Conservation (phyloP, 805 yeast species). For the Metschnikowia vanudenii region DNA sequence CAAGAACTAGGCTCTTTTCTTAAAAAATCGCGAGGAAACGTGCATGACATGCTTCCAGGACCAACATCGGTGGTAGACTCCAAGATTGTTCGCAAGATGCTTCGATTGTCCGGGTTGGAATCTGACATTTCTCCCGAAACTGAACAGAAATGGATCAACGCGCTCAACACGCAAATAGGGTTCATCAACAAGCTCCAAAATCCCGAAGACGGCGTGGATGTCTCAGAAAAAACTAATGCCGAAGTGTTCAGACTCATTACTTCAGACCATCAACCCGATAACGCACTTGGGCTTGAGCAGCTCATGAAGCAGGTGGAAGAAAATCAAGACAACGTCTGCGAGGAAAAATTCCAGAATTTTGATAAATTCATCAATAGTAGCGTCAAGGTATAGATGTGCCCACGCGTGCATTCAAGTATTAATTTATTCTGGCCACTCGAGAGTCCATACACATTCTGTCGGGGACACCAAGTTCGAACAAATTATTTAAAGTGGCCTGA, state of each 20-base stretch:
- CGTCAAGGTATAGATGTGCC: conserved; percentile 5
- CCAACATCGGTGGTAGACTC: conserved; percentile 18
- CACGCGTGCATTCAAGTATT: background rate
- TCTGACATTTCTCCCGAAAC: conserved; percentile 25
- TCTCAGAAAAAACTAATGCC: conserved; percentile 19
- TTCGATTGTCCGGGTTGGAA: conserved; percentile 51
- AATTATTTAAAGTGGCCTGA: conserved; percentile 64
- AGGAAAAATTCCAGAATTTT: conserved; percentile 3
- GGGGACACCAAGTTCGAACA: conserved; percentile 69
- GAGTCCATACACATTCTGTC: conserved; percentile 82
- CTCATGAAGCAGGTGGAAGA: conserved; percentile 15
- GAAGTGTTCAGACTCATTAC: conserved; percentile 34
- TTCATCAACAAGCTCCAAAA: conserved; percentile 44
- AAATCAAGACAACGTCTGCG: background rate
- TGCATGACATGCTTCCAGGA: conserved; percentile 17
- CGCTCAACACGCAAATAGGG: conserved; percentile 48
- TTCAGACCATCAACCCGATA: conserved; percentile 29
- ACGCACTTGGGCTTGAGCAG: conserved; percentile 24
- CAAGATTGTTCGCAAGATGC: conserved; percentile 29
- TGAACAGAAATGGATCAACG: conserved; percentile 28
- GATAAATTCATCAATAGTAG: background rate
- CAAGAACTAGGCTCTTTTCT: conserved; percentile 11
- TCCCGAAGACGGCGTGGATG: conserved; percentile 8
- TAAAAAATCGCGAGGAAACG: conserved; percentile 13
- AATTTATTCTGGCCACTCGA: conserved; percentile 41